phyloP scores from a whole-genome alignment of 371 early-diverging fungal species.

The Saksenaea oblongispora region DNA sequence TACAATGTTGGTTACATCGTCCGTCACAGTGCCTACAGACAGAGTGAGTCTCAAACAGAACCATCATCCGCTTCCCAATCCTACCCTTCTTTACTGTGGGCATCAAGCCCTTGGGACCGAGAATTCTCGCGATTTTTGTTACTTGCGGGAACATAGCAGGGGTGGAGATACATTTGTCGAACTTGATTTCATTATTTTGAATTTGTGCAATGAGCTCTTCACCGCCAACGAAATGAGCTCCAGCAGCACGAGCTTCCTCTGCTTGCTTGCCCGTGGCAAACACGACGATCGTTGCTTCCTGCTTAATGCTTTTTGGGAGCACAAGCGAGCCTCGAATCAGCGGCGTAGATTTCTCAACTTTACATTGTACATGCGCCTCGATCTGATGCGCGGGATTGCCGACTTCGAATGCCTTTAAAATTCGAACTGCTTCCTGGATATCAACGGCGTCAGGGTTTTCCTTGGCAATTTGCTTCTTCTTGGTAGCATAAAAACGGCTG shows the following conservation, averaged over 20 bases:
- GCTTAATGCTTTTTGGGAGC: slow-evolving; percentile 67
- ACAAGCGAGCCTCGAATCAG: slow-evolving; percentile 75
- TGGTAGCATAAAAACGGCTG: slow-evolving; percentile 30
- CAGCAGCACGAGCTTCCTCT: slow-evolving; percentile 78
- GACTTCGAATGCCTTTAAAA: slow-evolving; percentile 67
- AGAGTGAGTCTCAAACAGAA: background rate
- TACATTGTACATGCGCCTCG: slow-evolving; percentile 74
- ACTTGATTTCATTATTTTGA: slow-evolving; percentile 66
- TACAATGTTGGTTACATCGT: slow-evolving; percentile 66
- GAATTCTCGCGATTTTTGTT: slow-evolving; percentile 85
- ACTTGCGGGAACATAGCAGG: slow-evolving; percentile 89
- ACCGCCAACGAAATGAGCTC: slow-evolving; percentile 86
- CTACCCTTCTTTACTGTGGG: slow-evolving; percentile 89
- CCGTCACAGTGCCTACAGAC: slow-evolving; percentile 71
- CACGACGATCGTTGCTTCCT: slow-evolving; percentile 67
- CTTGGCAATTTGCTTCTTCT: slow-evolving; percentile 24
- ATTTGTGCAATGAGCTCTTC: slow-evolving; percentile 81
- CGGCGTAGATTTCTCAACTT: slow-evolving; percentile 74
- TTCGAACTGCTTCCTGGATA: slow-evolving; percentile 39
- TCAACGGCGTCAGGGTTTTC: slow-evolving; percentile 47
- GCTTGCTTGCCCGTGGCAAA: slow-evolving; percentile 85
- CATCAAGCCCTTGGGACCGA: slow-evolving; percentile 96
- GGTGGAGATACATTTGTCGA: slow-evolving; percentile 87
- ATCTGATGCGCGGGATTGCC: slow-evolving; percentile 68
- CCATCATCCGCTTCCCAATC: background rate